Conservation (phyloP, 148 eudicot species). For the Rhododendron ferrugineum region DNA sequence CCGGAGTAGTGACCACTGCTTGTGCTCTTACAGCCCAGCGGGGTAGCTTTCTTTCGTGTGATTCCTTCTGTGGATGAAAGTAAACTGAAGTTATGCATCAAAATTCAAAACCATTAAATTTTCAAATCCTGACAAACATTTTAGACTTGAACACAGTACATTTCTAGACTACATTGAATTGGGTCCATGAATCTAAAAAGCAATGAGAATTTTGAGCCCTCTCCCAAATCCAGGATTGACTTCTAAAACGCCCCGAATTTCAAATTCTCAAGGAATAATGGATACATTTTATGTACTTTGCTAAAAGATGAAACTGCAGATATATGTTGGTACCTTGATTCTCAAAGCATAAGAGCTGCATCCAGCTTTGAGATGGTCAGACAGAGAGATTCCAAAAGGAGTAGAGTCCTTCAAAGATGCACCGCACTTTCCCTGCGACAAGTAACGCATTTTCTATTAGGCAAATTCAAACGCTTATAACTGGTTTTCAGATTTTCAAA, state of each 20-base stretch:
- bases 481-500: background rate
- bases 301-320: background rate
- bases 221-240: background rate
- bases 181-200: background rate
- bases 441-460: background rate
- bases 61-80: background rate
- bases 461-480: background rate
- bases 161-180: background rate
- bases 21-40: conserved; percentile 28
- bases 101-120: background rate
- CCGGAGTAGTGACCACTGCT: conserved; percentile 55
- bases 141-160: background rate
- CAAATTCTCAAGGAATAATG: background rate
- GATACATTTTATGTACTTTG: background rate
- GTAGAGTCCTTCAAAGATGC: conserved; percentile 45
- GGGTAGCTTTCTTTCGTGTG: background rate
- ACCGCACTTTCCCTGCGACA: conserved; percentile 35
- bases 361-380: conserved; percentile 41
- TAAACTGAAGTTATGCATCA: background rate
- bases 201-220: background rate
- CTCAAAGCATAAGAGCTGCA: conserved; percentile 37
- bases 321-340: conserved; percentile 41
- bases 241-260: background rate
- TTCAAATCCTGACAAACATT: background rate
- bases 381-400: conserved; percentile 46